Conservation (phyloP, 768 basidiomycete species). For the Tricholoma sp. region DNA sequence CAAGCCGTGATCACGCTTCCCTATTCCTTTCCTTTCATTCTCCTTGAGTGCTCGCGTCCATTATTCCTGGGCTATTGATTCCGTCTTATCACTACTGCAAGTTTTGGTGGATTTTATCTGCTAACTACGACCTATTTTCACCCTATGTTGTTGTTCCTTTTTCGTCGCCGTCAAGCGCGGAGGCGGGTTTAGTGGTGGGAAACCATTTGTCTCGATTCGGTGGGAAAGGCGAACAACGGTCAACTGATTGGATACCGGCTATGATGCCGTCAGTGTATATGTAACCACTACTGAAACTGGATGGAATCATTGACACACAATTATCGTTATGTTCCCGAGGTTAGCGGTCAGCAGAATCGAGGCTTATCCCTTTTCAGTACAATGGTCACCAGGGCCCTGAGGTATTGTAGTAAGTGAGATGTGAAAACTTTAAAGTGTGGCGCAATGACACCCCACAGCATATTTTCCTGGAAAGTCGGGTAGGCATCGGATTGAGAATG, state of each 20-base stretch:
- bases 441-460: background rate
- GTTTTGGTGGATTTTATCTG: background rate
- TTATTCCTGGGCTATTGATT: background rate
- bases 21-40: background rate
- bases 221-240: background rate
- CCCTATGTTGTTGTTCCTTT: background rate
- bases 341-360: background rate
- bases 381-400: background rate
- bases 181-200: background rate
- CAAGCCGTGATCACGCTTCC: background rate
- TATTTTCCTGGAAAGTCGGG: background rate
- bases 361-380: background rate
- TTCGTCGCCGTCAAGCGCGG: conserved; percentile 8
- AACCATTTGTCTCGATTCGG: conserved; percentile 3
- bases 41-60: background rate
- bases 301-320: conserved; percentile 2
- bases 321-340: background rate
- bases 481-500: background rate
- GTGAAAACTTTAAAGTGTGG: background rate
- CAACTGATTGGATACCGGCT: conserved; percentile 2
- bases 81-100: background rate
- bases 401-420: background rate
- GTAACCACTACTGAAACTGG: background rate
- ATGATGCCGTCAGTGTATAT: background rate
- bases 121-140: conserved; percentile 1